phyloP scores from a whole-genome alignment of 495 filamentous ascomycete species.

The Hypomontagnella submonticulosa region DNA sequence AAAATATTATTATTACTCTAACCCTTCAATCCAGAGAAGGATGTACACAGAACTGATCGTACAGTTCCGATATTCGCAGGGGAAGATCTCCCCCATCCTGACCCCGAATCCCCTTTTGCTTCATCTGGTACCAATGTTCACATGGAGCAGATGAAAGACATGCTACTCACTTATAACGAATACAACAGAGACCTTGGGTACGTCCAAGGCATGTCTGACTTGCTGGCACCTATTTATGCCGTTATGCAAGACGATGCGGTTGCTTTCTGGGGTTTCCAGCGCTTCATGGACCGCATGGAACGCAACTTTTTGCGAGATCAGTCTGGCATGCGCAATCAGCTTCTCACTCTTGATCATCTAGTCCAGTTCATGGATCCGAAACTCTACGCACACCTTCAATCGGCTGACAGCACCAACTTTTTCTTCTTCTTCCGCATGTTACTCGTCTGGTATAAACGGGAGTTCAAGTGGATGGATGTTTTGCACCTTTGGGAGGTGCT shows the following conservation, averaged over 20 bases:
- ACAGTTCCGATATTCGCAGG: slow-evolving; percentile 92
- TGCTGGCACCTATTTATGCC: slow-evolving; percentile 94
- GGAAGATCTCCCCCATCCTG: slow-evolving; percentile 97
- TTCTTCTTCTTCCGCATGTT: slow-evolving; percentile 99
- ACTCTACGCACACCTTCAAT: slow-evolving; percentile 88
- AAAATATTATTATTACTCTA: slow-evolving; percentile 31
- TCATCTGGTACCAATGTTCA: slow-evolving; percentile 94
- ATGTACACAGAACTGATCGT: slow-evolving; percentile 96
- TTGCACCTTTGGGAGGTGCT: slow-evolving; percentile 90
- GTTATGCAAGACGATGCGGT: slow-evolving; percentile 96
- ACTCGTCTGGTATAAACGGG: slow-evolving; percentile 97
- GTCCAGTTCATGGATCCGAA: slow-evolving; percentile 96
- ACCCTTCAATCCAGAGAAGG: slow-evolving; percentile 79
- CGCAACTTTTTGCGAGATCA: slow-evolving; percentile 97
- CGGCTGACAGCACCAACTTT: slow-evolving; percentile 94
- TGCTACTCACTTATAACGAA: slow-evolving; percentile 98
- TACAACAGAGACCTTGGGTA: slow-evolving; percentile 94
- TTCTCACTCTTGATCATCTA: slow-evolving; percentile 89
- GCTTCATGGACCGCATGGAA: slow-evolving; percentile 97
- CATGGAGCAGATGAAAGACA: slow-evolving; percentile 98
- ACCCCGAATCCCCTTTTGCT: slow-evolving; percentile 95
- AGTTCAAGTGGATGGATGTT: slow-evolving; percentile 89
- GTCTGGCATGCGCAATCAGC: slow-evolving; percentile 91
- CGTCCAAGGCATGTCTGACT: slow-evolving; percentile 98
- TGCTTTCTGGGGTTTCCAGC: slow-evolving; percentile 96